Evolutionary conservation across 495 filamentous ascomycete species (phyloP), one percentile per base, ranked within the genome.

Genomic region (Neurospora sp.): DNA sequence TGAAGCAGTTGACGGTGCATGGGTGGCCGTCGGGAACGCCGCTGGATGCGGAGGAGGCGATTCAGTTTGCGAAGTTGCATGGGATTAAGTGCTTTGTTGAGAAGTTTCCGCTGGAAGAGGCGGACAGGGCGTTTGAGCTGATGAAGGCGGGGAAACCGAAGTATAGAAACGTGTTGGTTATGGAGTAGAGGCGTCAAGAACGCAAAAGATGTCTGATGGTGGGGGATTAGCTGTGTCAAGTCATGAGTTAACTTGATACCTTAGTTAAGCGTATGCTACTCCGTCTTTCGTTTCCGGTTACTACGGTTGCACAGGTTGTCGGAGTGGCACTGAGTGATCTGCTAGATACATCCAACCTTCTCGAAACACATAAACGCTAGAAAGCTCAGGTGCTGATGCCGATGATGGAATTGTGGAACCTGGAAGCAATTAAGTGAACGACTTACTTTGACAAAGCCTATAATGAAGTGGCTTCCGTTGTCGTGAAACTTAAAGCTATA

Each of bases 1-100:
- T 70, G 0, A 84, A 87, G 72, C 88, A 84, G 39, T 62, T 84
- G 6, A 86, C 83, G 3, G 86, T 93, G 0, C 82, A 84, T 46
- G 88, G 89, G 31, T 93, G 88, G 87, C 88, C 89, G 1, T 85
- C 82, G 72, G 90, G 90, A 0, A 86, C 90, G 75, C 87, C 88
- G 4, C 78, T 87, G 3, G 90, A 93, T 77, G 80, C 79, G 5
- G 90, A 92, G 82, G 90, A 93, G 78, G 84, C 90, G 2, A 88
- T 92, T 72, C 79, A 73, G 8, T 92, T 92, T 77, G 84, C 90
- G 0, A 73, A 85, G 72, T 74, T 83, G 27, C 83, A 90, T 44
- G 84, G 83, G 9, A 84, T 92, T 40, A 86, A 88, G 74, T 91
- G 88, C 78, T 78, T 90, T 82, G 82, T 92, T 27, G 86, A 92